Evolutionary conservation across 2,329 filamentous ascomycete genomes (phyloP).

Genomic region (Colletotrichum cuscutae): DNA sequence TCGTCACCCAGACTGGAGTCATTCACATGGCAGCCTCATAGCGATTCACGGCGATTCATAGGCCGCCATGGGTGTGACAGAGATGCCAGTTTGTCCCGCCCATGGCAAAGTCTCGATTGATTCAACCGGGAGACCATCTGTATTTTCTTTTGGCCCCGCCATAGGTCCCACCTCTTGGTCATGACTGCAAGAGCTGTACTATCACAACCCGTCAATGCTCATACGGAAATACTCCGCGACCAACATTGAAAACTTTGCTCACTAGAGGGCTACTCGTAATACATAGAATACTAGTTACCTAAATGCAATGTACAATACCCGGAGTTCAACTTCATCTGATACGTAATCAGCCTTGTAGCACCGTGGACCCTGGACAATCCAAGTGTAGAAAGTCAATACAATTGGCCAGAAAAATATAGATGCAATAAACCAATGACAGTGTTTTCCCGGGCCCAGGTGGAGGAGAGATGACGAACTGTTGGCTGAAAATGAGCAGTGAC

Average conservation of each 20-base stretch:
- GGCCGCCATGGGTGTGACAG: neutral
- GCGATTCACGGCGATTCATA: neutral
- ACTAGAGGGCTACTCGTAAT: neutral
- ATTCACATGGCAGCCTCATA: neutral
- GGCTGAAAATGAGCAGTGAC: constrained; percentile 32
- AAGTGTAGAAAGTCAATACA: neutral
- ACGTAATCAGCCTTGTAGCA: constrained; percentile 28
- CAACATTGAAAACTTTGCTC: neutral
- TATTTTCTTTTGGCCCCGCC: neutral
- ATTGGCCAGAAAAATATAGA: constrained; percentile 26
- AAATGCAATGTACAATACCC: constrained; percentile 4
- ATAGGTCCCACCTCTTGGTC: neutral
- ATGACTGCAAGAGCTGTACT: neutral
- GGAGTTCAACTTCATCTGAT: neutral
- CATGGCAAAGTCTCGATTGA: neutral
- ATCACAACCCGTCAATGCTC: neutral
- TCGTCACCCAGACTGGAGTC: neutral
- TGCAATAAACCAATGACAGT: constrained; percentile 24
- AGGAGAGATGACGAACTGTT: constrained; percentile 36
- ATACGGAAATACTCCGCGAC: neutral
- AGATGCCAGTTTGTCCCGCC: neutral
- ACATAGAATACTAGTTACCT: neutral
- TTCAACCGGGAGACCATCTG: neutral
- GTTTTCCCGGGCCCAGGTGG: constrained; percentile 30
- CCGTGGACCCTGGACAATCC: neutral